Percentiles rank a stretch among this genome's conserved stretches.
These are phyloP conservation scores for Penicillium goetzii DNA, from an alignment of 495 filamentous ascomycete species.

Conservation along the genomic window DNA sequence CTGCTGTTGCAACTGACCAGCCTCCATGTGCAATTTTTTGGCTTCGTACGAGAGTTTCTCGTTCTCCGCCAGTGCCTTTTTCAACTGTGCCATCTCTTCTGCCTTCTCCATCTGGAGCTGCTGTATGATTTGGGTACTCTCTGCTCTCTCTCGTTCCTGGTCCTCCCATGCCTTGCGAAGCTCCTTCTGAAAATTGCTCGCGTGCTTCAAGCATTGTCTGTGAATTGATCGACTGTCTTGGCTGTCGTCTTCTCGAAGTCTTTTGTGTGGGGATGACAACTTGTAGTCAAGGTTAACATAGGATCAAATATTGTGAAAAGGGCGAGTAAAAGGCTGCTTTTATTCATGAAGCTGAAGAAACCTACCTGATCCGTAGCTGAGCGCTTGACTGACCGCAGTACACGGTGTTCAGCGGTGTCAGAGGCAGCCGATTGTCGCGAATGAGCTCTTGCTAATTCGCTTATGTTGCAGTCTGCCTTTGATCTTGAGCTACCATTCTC, in stretches of 20 bases:
- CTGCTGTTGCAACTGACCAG: slow-evolving; percentile 19
- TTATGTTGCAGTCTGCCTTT: neutral
- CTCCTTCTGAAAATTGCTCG: neutral
- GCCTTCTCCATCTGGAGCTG: slow-evolving; percentile 6
- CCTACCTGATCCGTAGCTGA: slow-evolving; percentile 1
- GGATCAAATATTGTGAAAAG: slow-evolving; percentile 3
- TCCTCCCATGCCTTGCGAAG: neutral
- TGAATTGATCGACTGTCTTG: slow-evolving; percentile 2
- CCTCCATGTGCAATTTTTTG: slow-evolving; percentile 5
- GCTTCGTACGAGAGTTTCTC: slow-evolving; percentile 8
- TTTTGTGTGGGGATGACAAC: neutral
- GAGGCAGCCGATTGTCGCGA: neutral
- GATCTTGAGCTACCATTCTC: neutral
- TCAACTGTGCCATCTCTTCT: slow-evolving; percentile 4
- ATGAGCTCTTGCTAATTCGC: slow-evolving; percentile 3
- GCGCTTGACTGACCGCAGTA: slow-evolving; percentile 1
- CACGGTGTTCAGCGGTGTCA: slow-evolving; percentile 1
- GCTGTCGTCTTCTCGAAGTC: slow-evolving; percentile 1
- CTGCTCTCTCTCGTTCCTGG: slow-evolving; percentile 2
- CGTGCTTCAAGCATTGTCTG: neutral
- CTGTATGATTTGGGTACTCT: neutral
- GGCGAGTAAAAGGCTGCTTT: slow-evolving; percentile 4
- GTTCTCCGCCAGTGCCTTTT: slow-evolving; percentile 10
- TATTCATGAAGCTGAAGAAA: slow-evolving; percentile 1
- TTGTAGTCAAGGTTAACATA: slow-evolving; percentile 6